Base-by-base conservation (phyloP, 2,329 filamentous ascomycete species). In the Cladosporium colombiae region DNA sequence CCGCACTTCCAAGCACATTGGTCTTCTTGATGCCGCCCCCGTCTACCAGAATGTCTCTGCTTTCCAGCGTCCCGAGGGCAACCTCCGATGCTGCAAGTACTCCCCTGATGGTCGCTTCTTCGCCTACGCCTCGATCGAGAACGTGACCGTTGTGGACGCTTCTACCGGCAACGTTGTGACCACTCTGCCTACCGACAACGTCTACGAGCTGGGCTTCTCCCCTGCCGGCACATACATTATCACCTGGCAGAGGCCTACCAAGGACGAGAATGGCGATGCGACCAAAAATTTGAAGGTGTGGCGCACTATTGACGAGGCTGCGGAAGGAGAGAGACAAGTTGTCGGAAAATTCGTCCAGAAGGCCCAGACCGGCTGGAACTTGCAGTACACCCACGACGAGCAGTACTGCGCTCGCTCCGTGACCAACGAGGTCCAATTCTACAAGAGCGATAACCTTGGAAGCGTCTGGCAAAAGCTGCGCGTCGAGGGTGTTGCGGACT, bases 341-440 rank as follows among this genome's bases (percentile, higher is more conserved):
- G 85, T 97, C 55, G 94, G 93, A 69, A 86, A 88, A 74, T 99
- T 96, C 78, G 95, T 99, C 71, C 95, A 99, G 80, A 97, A 97
- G 84, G 91, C 89, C 70, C 92, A 96, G 83, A 92, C 91, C 55
- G 92, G 93, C 75, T 98, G 94, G 94, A 98, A 97, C 78, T 84
- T 99, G 76, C 94, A 98, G 81, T 99, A 98, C 80, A 97, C 93
- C 33, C 86, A 88, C 66, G 95, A 99, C 77, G 95, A 99, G 84
- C 46, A 89, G 78, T 94, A 92, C 79, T 98, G 94, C 78, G 95
- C 94, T 70, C 92, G 95, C 71, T 85, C 89, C 69, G 94, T 98
- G 74, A 97, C 92, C 79, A 99, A 99, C 78, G 93, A 98, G 83
- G 91, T 99, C 65, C 95, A 98, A 75, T 97, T 99, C 79, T 98